Conservation (phyloP, 2,329 filamentous ascomycete species). For the Pyrenophora teres region DNA sequence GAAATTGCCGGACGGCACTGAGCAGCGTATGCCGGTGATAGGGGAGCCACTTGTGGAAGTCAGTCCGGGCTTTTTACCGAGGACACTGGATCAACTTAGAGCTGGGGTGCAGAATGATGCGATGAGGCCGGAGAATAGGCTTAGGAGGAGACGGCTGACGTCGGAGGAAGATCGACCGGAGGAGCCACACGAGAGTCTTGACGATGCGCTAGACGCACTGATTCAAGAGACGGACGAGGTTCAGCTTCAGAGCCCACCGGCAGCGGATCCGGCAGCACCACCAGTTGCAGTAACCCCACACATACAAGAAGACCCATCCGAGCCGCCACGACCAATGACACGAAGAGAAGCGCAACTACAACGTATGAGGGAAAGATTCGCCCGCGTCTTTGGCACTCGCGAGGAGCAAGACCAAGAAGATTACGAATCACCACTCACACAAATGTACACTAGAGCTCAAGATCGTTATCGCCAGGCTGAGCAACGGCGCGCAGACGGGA, state of each 20-base stretch:
- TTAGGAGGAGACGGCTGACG: constrained; percentile 27
- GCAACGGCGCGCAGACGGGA: constrained; percentile 31
- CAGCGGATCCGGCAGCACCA: constrained; percentile 1
- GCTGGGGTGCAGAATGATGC: constrained; percentile 36
- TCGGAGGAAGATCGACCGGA: constrained; percentile 30
- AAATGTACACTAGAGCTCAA: constrained; percentile 53
- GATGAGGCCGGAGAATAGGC: constrained; percentile 36
- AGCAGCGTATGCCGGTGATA: constrained; percentile 52
- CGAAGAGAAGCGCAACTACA: constrained; percentile 25
- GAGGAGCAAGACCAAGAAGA: constrained; percentile 55
- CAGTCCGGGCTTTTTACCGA: constrained; percentile 53
- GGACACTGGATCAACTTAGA: constrained; percentile 53
- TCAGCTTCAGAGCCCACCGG: constrained; percentile 14
- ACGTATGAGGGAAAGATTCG: constrained; percentile 35
- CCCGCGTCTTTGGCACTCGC: constrained; percentile 52
- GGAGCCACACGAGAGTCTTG: constrained; percentile 36
- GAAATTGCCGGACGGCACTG: constrained; percentile 48
- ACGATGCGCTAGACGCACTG: constrained; percentile 43
- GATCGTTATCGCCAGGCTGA: constrained; percentile 52
- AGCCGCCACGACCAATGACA: constrained; percentile 19
- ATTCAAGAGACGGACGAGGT: constrained; percentile 34
- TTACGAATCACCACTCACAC: constrained; percentile 55
- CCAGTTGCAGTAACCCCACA: constrained; percentile 3
- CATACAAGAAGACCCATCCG: constrained; percentile 6
- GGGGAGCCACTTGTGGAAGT: constrained; percentile 56